These are phyloP conservation scores for Macrolepiota dolichaula DNA, from an alignment of 768 basidiomycete genomes.

Conservation along the genomic window DNA sequence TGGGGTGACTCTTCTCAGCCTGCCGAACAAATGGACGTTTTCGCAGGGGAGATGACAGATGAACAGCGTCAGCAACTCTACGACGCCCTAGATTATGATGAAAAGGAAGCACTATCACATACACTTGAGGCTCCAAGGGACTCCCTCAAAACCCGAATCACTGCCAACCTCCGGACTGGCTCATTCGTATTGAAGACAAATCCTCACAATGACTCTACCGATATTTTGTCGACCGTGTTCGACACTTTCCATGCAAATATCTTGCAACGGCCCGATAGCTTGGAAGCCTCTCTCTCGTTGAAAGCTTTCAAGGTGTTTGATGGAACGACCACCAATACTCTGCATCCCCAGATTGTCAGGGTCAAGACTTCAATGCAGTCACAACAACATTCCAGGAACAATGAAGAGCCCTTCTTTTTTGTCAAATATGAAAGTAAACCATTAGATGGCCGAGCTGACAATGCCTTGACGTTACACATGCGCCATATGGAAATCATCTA, in stretches of 20 bases:
- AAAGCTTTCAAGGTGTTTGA: conserved; percentile 88
- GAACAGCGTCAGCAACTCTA: conserved; percentile 90
- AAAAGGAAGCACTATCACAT: conserved; percentile 69
- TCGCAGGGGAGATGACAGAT: conserved; percentile 75
- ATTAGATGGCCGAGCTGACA: conserved; percentile 88
- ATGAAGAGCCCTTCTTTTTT: conserved; percentile 65
- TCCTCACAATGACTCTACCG: conserved; percentile 56
- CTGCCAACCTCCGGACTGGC: conserved; percentile 80
- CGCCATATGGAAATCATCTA: conserved; percentile 97
- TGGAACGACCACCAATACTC: conserved; percentile 76
- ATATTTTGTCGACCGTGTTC: conserved; percentile 86
- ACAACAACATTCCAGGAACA: conserved; percentile 14
- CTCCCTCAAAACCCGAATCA: conserved; percentile 72
- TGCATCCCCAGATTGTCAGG: conserved; percentile 89
- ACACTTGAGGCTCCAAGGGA: conserved; percentile 74
- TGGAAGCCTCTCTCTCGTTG: conserved; percentile 82
- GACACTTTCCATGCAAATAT: conserved; percentile 83
- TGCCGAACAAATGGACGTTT: conserved; percentile 47
- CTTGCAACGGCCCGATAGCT: conserved; percentile 80
- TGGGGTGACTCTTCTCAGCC: conserved; percentile 60
- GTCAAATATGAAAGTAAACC: conserved; percentile 92
- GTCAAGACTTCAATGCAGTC: conserved; percentile 37
- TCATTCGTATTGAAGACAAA: conserved; percentile 81
- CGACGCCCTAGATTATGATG: conserved; percentile 89
- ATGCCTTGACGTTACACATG: conserved; percentile 84